Evolutionary conservation across 345 rosid genomes (phyloP), one percentile per base, ranked within the genome.

Genomic region (Gossypioides kirkii): DNA sequence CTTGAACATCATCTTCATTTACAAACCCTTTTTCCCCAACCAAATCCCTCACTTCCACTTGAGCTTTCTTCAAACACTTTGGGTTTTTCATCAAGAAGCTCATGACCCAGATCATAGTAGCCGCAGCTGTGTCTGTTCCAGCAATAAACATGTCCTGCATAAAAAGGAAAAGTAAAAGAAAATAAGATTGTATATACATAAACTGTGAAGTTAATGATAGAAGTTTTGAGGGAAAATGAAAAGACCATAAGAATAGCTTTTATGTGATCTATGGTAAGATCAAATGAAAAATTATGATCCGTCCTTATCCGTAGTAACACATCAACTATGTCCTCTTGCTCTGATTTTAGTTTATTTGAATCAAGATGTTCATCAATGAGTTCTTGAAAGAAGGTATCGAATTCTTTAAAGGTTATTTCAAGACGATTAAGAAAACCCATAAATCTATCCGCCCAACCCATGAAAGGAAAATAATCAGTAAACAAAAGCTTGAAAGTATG

Each of bases 61-160:
- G 81, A 18, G 68, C 72, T 77, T 79, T 79, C 52, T 77, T 77
- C 82, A 82, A 73, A 6, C 70, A 79, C 67, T 73, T 47, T 11
- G 85, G 82, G 56, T 82, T 53, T 68, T 82, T 82, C 69, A 79
- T 74, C 8, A 82, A 65, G 61, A 74, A 82, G 12, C 79, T 77
- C 85, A 82, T 82, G 10, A 76, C 82, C 85, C 85, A 82, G 20
- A 82, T 77, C 22, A 77, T 80, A 10, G 73, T 78, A 0, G 82
- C 85, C 4, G 82, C 79, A 4, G 81, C 76, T 0, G 82, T 77
- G 61, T 79, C 85, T 8, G 81, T 79, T 74, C 82, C 85, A 2
- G 79, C 82, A 14, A 79, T 66, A 18, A 82, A 75, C 43, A 82
- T 75, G 32, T 82, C 75, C 85, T 79, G 74, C 69, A 28, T 1